Base-by-base conservation (phyloP, 2,329 filamentous ascomycete species). In the Cryoendolithus antarcticus region DNA sequence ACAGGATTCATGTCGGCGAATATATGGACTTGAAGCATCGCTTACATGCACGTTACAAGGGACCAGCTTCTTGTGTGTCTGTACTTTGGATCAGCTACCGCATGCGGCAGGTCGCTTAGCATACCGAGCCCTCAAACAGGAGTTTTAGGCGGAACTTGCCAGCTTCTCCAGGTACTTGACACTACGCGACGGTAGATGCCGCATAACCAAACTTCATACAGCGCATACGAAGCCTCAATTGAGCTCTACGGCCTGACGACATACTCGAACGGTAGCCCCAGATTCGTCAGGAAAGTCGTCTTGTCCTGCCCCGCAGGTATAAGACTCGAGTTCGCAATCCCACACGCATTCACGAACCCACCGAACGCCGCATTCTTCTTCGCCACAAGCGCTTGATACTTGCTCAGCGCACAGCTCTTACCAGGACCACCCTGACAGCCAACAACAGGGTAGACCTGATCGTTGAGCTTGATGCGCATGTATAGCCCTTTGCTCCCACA, bases 391-490 rank as follows among this genome's bases (percentile, higher is more conserved):
- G 33, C 30, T 24, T 37, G 32, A 32, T 48, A 73, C 1, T 64
- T 47, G 4, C 44, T 44, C 24, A 74, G 49, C 8, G 62, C 58
- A 52, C 70, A 73, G 37, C 64, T 70, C 21, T 46, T 44, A 6
- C 66, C 68, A 3, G 68, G 69, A 1, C 68, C 68, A 12, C 39
- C 37, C 29, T 48, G 44, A 42, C 77, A 3, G 72, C 75, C 0
- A 72, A 76, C 44, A 60, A 62, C 44, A 66, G 62, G 72, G 50
- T 80, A 80, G 3, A 80, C 67, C 6, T 71, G 72, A 40, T 80
- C 75, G 48, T 81, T 80, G 32, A 80, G 61, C 8, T 68, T 61
- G 35, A 81, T 67, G 10, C 76, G 70, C 32, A 80, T 53, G 42
- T 69, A 76, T 10, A 59, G 64, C 30, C 59, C 57, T 30, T 61